Evolutionary conservation across 164 flowering plant genomes (phyloP), one percentile per base, ranked within the genome.

Genomic region (Vitis rotundifolia): DNA sequence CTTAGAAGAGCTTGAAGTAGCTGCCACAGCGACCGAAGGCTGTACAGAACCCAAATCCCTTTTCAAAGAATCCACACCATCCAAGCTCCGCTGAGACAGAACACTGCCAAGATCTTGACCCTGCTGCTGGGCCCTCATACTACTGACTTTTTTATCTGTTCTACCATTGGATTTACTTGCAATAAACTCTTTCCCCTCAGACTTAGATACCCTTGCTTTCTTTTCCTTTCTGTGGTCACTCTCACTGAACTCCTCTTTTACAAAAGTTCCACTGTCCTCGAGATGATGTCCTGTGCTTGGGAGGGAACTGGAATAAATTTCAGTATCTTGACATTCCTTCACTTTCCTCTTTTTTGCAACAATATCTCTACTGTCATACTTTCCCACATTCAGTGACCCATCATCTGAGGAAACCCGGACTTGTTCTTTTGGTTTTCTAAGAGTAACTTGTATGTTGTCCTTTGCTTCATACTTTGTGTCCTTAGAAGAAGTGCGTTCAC

Each of bases 1-100:
- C 83, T 91, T 93, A 11, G 97, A 95, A 66, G 98, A 91, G 83
- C 98, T 95, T 37, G 99, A 95, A 73, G 94, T 86, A 16, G 96
- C 92, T 16, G 92, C 92, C 37, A 77, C 66, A 54, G 92, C 92
- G 28, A 77, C 66, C 50, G 88, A 75, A 63, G 84, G 75, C 48
- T 83, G 89, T 49, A 55, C 58, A 66, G 79, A 67, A 73, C 80
- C 84, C 49, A 71, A 67, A 68, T 91, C 91, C 82, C 71, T 87
- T 78, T 79, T 88, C 63, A 75, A 61, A 61, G 76, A 73, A 69
- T 87, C 89, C 51, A 59, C 29, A 66, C 81, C 83, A 67, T 86
- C 88, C 76, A 75, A 51, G 69, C 73, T 77, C 59, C 76, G 73
- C 49, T 78, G 79, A 57, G 81, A 70, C 49, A 53, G 54, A 50